phyloP scores from a whole-genome alignment of 176 grass and related monocot species.

The Zoysia japonica region DNA sequence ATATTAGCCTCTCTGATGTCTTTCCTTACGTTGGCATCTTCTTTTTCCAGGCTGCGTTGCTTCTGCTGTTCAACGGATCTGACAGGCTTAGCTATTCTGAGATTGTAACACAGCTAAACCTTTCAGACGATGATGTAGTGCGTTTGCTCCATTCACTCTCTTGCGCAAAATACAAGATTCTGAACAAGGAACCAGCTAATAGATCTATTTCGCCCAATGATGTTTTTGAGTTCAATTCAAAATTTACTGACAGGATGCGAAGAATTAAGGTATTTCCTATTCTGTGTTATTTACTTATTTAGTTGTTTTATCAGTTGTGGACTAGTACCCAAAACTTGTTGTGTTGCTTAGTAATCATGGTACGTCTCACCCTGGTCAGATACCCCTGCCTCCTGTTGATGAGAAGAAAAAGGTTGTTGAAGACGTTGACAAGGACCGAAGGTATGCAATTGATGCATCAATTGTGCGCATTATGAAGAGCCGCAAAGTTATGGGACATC shows the following conservation, averaged over 20 bases:
- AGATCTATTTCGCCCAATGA: constrained; percentile 78
- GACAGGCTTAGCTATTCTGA: constrained; percentile 86
- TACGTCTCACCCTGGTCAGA: constrained; percentile 35
- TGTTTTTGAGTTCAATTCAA: constrained; percentile 87
- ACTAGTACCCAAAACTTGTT: no score
- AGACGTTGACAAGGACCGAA: constrained; percentile 93
- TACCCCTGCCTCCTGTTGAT: constrained; percentile 87
- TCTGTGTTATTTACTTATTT: constrained; percentile 1
- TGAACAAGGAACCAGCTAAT: constrained; percentile 83
- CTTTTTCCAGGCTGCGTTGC: constrained; percentile 66
- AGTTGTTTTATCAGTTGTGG: background rate
- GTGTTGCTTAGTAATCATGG: constrained; percentile 26
- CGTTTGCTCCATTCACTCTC: constrained; percentile 97
- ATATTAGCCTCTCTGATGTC: background rate
- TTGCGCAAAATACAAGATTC: constrained; percentile 96
- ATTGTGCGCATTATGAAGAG: constrained; percentile 99
- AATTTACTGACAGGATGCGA: constrained; percentile 91
- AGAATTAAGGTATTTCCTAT: constrained; percentile 78
- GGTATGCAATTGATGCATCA: constrained; percentile 96
- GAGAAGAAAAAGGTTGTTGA: constrained; percentile 99
- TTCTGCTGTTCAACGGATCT: constrained; percentile 83
- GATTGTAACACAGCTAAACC: constrained; percentile 87
- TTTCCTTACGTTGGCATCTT: constrained; percentile 6
- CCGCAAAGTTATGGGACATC: constrained; percentile 84
- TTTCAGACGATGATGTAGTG: constrained; percentile 94